Evolutionary conservation across 441 rosid species (phyloP).

Genomic region (Theobroma grandiflorum): DNA sequence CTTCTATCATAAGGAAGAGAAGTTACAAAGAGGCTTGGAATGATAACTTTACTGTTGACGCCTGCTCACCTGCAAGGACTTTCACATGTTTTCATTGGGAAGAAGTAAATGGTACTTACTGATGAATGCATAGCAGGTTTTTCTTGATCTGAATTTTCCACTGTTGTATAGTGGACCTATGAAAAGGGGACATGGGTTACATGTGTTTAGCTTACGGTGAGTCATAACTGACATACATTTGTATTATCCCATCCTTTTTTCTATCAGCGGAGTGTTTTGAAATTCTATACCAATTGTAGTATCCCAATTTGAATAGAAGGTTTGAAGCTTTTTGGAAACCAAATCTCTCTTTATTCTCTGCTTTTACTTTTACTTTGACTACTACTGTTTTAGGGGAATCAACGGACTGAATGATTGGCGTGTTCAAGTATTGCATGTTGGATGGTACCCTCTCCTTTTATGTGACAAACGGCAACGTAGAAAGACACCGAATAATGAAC

Average conservation of each 20-base stretch:
- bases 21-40: background rate
- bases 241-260: background rate
- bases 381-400: background rate
- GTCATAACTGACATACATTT: background rate
- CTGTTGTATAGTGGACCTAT: background rate
- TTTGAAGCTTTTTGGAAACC: background rate
- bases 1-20: conserved; percentile 25
- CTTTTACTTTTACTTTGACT: background rate
- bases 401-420: background rate
- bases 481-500: too few relatives aligned
- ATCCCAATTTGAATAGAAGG: background rate
- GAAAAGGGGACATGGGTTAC: background rate
- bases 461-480: too few relatives aligned
- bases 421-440: background rate
- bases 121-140: background rate
- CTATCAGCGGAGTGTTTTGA: background rate
- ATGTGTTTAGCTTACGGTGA: background rate
- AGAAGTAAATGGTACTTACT: background rate
- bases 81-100: conserved; percentile 1
- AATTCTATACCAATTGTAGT: background rate
- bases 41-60: background rate
- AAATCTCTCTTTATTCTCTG: background rate
- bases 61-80: conserved; percentile 11
- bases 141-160: background rate
- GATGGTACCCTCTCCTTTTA: too few relatives aligned